These are phyloP conservation scores for Aspergillus awamori DNA, from an alignment of 2,329 filamentous ascomycete genomes.

Conservation along the genomic window DNA sequence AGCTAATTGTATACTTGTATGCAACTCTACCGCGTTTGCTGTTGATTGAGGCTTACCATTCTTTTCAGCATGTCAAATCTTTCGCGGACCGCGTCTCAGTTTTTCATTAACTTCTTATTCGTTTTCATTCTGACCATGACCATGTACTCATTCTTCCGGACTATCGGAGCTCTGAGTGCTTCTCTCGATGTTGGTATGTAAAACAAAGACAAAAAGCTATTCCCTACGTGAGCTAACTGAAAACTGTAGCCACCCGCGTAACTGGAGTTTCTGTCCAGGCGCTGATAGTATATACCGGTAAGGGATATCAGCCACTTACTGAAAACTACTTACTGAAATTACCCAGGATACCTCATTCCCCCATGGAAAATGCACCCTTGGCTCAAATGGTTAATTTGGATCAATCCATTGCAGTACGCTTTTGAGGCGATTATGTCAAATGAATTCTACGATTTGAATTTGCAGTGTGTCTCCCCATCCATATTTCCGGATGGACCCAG, in stretches of 20 bases:
- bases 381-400: slow-evolving; percentile 67
- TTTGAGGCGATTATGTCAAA: slow-evolving; percentile 72
- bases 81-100: slow-evolving; percentile 60
- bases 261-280: slow-evolving; percentile 54
- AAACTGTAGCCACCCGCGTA: slow-evolving; percentile 49
- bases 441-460: slow-evolving; percentile 64
- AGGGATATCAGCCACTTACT: neutral
- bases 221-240: neutral
- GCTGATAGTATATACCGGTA: slow-evolving; percentile 60
- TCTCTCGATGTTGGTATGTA: slow-evolving; percentile 53
- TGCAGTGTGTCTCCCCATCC: slow-evolving; percentile 58
- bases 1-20: slow-evolving; percentile 63
- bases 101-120: slow-evolving; percentile 63
- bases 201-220: too few species aligned
- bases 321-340: neutral
- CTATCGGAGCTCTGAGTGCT: slow-evolving; percentile 52
- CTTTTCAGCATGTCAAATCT: slow-evolving; percentile 55
- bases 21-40: slow-evolving; percentile 6
- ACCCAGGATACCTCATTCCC: slow-evolving; percentile 62
- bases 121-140: slow-evolving; percentile 58
- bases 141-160: slow-evolving; percentile 59
- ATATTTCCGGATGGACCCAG: slow-evolving; percentile 58
- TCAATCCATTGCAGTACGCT: slow-evolving; percentile 69
- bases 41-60: slow-evolving; percentile 10
- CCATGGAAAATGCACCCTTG: slow-evolving; percentile 65